Base-by-base conservation (phyloP, 2,329 filamentous ascomycete genomes). In the Acarospora socialis region DNA sequence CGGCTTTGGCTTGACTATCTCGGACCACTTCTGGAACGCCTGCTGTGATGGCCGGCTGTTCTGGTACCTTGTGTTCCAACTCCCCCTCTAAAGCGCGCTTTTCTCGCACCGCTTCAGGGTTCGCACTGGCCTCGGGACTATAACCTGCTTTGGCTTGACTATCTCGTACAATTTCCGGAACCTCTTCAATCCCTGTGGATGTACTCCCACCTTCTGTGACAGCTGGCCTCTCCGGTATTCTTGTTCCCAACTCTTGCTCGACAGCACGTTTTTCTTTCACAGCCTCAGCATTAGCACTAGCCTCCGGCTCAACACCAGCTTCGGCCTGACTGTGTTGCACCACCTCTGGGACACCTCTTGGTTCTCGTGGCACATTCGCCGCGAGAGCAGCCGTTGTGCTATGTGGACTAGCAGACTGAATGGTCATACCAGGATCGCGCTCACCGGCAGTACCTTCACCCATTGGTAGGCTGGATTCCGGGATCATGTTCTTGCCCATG, bases 401-500 rank as follows among this genome's bases (percentile, higher is more conserved):
- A 9, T 44, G 50, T 2, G 68, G 63, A 9, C 57, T 66, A 7
- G 57, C 58, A 6, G 60, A 77, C 55, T 52, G 60, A 44, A 56
- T 72, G 44, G 44, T 59, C 28, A 60, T 63, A n/a, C 63, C 68
- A 45, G 62, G 68, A 43, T 74, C 66, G 32, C 59, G 57, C 29
- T 58, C 60, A 34, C 60, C 58, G 17, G 51, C 52, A 36, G 47
- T 46, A 32, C 52, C 49, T 20, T 50, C 45, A 24, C 66, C 68
- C 53, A 84, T 77, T 8, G 81, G 79, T 41, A 90, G 65, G 54
- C 78, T 81, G 5, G 81, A 87, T 58, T 92, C 82, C 12, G 83
- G 82, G 42, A 90, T 84, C 52, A 81, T 61, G 54, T 66, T 75
- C 39, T 63, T 67, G 27, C 68, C 62, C 35, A 76, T 56, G 7